phyloP scores from a whole-genome alignment of 2,329 filamentous ascomycete genomes.

The Cladophialophora carrionii region DNA sequence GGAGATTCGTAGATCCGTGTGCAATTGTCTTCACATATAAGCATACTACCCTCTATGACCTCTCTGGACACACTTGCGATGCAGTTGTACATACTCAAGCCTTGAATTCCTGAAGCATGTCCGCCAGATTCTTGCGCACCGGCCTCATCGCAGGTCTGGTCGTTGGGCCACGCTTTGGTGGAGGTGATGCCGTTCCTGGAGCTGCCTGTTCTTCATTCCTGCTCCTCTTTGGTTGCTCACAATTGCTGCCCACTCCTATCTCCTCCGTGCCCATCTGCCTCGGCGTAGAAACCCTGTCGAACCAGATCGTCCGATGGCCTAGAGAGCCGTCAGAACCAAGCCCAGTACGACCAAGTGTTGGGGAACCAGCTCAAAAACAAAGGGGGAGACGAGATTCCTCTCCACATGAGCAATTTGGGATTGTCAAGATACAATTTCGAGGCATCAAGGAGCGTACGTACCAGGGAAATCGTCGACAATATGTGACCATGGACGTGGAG shows the following conservation, averaged over 20 bases:
- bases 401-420: not conserved
- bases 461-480: constrained; percentile 39
- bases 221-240: constrained; percentile 26
- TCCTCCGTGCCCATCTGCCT: constrained; percentile 4
- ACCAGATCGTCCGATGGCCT: constrained; percentile 35
- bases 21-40: not conserved
- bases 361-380: not conserved
- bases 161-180: constrained; percentile 25
- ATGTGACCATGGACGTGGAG: constrained; percentile 36
- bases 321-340: not conserved
- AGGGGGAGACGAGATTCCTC: not conserved
- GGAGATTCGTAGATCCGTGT: not conserved
- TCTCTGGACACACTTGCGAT: not conserved
- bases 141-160: constrained; percentile 14
- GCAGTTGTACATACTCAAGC: not conserved
- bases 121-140: constrained; percentile 18
- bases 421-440: not conserved
- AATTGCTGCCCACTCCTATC: constrained; percentile 1
- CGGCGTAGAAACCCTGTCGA: constrained; percentile 33
- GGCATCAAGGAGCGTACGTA: not conserved
- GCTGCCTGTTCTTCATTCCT: constrained; percentile 23
- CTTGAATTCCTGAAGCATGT: constrained; percentile 27
- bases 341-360: not conserved
- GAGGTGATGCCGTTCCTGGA: constrained; percentile 25
- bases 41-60: not conserved